Percentiles rank a stretch among this genome's conserved stretches.
phyloP scores from a whole-genome alignment of 2,329 filamentous ascomycete species.

The Colletotrichum salicis region DNA sequence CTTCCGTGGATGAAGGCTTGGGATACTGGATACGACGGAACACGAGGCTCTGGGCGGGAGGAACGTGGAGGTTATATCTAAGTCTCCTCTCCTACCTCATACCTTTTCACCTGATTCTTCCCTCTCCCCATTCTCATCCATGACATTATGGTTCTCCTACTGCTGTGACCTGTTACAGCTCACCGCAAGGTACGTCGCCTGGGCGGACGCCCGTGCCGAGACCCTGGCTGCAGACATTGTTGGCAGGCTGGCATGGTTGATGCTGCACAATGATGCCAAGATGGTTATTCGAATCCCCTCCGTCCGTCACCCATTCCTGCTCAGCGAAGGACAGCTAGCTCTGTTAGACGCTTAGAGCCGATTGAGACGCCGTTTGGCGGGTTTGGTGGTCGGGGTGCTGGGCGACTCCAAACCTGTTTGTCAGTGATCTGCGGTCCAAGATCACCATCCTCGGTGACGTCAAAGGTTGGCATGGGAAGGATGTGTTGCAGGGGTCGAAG shows the following conservation, averaged over 20 bases:
- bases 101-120: neutral
- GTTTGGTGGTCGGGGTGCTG: conserved; percentile 8
- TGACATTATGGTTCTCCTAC: neutral
- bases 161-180: neutral
- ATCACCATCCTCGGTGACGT: conserved; percentile 31
- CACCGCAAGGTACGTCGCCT: neutral
- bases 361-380: neutral
- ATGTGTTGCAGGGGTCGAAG: neutral
- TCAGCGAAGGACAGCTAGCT: neutral
- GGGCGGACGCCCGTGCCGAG: conserved; percentile 21
- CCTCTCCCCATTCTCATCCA: neutral
- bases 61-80: conserved; percentile 23
- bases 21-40: conserved; percentile 34
- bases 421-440: conserved; percentile 23
- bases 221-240: conserved; percentile 11
- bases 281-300: conserved; percentile 3
- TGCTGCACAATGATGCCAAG: conserved; percentile 36
- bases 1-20: conserved; percentile 17
- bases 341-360: neutral
- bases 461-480: neutral
- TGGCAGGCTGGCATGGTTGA: conserved; percentile 8
- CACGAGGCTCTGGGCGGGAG: conserved; percentile 17
- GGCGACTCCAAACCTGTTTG: conserved; percentile 32
- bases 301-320: neutral
- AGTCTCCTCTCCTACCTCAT: neutral